phyloP scores from a whole-genome alignment of 805 yeast genomes.

The Candida pseudofarinosa region DNA sequence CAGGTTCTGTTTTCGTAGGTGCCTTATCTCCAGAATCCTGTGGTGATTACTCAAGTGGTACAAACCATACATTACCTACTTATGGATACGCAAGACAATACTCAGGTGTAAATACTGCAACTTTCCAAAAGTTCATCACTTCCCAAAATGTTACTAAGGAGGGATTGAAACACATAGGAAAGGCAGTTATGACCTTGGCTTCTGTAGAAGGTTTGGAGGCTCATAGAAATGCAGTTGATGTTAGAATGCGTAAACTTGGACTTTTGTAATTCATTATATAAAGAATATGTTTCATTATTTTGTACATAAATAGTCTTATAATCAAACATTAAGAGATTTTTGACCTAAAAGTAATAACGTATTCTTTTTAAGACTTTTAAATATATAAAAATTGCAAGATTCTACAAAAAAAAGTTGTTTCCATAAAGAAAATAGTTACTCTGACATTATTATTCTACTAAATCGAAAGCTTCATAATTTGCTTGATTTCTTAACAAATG shows the following conservation, averaged over 20 bases:
- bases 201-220: constrained; percentile 96
- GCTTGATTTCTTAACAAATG: constrained; percentile 7
- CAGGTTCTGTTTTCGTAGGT: constrained; percentile 97
- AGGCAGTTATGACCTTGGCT: constrained; percentile 93
- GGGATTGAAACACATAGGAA: constrained; percentile 88
- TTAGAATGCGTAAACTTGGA: constrained; percentile 83
- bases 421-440: no score
- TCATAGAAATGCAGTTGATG: constrained; percentile 94
- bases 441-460: no score
- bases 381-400: no score
- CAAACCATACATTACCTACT: constrained; percentile 97
- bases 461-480: no score
- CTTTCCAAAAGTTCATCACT: constrained; percentile 93
- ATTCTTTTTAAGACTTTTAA: no score
- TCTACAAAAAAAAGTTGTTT: no score
- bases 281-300: not conserved
- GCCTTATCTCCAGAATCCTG: constrained; percentile 95
- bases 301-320: constrained; percentile 1
- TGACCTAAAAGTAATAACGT: no score
- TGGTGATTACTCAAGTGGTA: constrained; percentile 97
- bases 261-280: constrained; percentile 31
- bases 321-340: no score
- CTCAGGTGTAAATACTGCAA: constrained; percentile 94
- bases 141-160: constrained; percentile 83
- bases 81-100: constrained; percentile 98